Evolutionary conservation across 2,329 filamentous ascomycete species (phyloP).

Genomic region (Lachnellula hyalina): DNA sequence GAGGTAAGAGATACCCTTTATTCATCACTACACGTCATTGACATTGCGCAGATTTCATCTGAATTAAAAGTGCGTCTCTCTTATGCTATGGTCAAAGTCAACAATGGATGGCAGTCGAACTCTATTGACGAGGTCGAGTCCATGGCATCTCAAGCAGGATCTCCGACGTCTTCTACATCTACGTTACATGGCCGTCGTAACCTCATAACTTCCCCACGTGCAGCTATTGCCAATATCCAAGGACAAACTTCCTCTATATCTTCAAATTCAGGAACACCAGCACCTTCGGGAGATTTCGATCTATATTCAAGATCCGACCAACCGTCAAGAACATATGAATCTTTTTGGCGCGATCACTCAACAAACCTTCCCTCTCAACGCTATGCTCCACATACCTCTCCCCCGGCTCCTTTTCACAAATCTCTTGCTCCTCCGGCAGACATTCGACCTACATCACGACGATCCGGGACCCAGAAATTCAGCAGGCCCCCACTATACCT

Average conservation of each 20-base stretch:
- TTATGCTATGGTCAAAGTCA: constrained; percentile 91
- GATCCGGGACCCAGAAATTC: constrained; percentile 28
- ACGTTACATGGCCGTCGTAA: constrained; percentile 47
- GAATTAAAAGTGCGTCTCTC: constrained; percentile 79
- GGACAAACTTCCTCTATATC: constrained; percentile 14
- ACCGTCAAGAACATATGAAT: constrained; percentile 36
- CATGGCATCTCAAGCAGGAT: constrained; percentile 62
- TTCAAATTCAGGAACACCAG: constrained; percentile 9
- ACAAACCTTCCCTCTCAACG: constrained; percentile 31
- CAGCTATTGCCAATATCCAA: constrained; percentile 36
- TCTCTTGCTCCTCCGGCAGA: constrained; percentile 34
- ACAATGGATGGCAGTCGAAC: constrained; percentile 79
- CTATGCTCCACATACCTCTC: constrained; percentile 41
- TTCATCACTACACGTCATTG: constrained; percentile 10
- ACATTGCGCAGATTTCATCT: constrained; percentile 33
- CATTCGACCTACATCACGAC: constrained; percentile 31
- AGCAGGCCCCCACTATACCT: constrained; percentile 25
- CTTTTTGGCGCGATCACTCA: constrained; percentile 40
- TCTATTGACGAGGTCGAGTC: constrained; percentile 74
- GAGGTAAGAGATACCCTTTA: constrained; percentile 51
- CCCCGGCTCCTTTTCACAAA: constrained; percentile 38
- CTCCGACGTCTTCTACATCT: constrained; percentile 55
- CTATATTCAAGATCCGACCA: constrained; percentile 30
- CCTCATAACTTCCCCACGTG: constrained; percentile 50
- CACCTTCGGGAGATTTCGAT: constrained; percentile 28